Percentiles rank a stretch among this genome's conserved stretches.
phyloP scores from a whole-genome alignment of 768 basidiomycete species.

The Trametes cingulata region DNA sequence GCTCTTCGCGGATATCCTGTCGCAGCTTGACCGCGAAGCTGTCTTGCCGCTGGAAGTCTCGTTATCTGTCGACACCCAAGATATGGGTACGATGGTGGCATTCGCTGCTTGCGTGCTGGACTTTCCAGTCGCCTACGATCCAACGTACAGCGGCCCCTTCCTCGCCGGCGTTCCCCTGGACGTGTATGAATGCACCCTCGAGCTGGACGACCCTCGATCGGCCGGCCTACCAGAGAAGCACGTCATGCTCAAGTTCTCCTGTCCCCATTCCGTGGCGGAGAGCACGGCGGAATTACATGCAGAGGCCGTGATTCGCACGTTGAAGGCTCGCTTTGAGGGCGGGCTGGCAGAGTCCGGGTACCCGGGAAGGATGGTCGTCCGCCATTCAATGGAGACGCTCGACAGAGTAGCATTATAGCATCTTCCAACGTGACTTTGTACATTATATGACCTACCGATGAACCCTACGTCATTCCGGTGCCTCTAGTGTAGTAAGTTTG shows the following conservation, averaged over 20 bases:
- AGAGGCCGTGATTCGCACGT: constrained; percentile 29
- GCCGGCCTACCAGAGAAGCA: constrained; percentile 28
- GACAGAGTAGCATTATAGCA: constrained; percentile 50
- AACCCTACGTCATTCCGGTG: too few species aligned
- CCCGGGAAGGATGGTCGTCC: constrained; percentile 30
- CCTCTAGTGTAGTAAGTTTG: too few species aligned
- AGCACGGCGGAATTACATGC: constrained; percentile 21
- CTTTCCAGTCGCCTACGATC: constrained; percentile 60
- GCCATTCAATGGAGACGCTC: constrained; percentile 38
- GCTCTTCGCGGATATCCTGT: neutral
- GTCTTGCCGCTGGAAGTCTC: neutral
- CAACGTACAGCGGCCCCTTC: constrained; percentile 39
- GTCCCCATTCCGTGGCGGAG: constrained; percentile 39
- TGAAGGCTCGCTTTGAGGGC: constrained; percentile 37
- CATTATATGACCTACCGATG: too few species aligned
- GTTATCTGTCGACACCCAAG: neutral
- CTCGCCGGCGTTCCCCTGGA: constrained; percentile 50
- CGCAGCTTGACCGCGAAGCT: neutral
- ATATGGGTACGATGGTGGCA: constrained; percentile 40
- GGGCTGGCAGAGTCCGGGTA: constrained; percentile 32
- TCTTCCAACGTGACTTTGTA: too few species aligned
- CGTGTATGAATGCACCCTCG: constrained; percentile 48
- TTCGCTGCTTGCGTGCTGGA: constrained; percentile 62
- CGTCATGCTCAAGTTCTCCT: constrained; percentile 58
- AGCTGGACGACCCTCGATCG: constrained; percentile 7